phyloP scores from a whole-genome alignment of 805 yeast genomes.

The Saccharomycopsis sp. region DNA sequence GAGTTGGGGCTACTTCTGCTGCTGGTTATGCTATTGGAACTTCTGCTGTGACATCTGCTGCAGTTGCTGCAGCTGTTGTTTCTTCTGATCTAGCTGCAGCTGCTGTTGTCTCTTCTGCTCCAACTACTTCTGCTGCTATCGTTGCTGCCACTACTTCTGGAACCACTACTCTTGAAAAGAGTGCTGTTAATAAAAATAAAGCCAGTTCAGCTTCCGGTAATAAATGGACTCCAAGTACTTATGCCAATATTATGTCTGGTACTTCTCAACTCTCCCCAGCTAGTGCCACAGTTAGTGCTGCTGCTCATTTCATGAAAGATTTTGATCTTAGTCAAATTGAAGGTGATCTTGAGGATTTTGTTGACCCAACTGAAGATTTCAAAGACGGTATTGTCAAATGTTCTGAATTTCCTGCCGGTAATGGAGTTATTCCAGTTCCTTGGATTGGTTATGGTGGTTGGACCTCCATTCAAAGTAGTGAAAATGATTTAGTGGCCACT shows the following conservation, averaged over 20 bases:
- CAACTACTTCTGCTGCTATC: conserved; percentile 17
- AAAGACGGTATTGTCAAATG: conserved; percentile 61
- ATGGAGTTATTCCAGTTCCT: conserved; percentile 54
- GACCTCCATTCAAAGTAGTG: conserved; percentile 42
- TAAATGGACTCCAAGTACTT: conserved; percentile 11
- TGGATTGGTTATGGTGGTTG: conserved; percentile 46
- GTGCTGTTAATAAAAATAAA: background rate
- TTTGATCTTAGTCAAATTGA: conserved; percentile 32
- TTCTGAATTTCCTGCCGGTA: conserved; percentile 55
- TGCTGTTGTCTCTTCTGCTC: conserved; percentile 24
- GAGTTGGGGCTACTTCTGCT: background rate
- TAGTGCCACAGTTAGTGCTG: conserved; percentile 32
- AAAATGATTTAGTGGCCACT: conserved; percentile 57
- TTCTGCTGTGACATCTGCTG: conserved; percentile 19
- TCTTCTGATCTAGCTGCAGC: conserved; percentile 21
- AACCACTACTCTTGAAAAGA: conserved; percentile 18
- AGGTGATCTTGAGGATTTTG: conserved; percentile 44
- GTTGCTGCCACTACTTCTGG: background rate
- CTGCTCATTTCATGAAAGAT: conserved; percentile 40
- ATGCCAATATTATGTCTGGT: conserved; percentile 20
- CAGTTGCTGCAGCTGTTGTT: conserved; percentile 19
- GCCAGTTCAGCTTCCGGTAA: conserved; percentile 19
- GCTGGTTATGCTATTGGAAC: conserved; percentile 1
- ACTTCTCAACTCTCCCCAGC: conserved; percentile 25
- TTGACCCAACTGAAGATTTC: conserved; percentile 37